Evolutionary conservation across 2,329 filamentous ascomycete genomes (phyloP), one percentile per base, ranked within the genome.

Genomic region (Arthroderma sp.): DNA sequence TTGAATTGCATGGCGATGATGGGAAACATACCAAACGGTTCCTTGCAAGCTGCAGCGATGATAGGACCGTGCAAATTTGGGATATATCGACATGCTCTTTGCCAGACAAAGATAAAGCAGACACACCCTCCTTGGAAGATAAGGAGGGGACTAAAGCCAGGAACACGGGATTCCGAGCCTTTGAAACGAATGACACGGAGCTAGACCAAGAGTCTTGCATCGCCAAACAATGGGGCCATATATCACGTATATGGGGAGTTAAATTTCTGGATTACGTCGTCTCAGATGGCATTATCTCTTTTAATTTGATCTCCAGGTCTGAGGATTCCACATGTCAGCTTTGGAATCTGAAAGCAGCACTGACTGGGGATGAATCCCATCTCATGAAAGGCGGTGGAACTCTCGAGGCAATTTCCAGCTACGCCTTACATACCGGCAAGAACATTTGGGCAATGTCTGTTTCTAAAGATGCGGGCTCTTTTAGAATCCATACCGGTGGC

Each of bases 11-110:
- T 1, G 15, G 15, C 15, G 15, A 22, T 22, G 60, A 65, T 9
- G 54, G 50, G 10, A 67, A 66, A 0, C 58, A 56, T 5, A 58
- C 58, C 15, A 66, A 68, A 28, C 72, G 83, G 42, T 62, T 94
- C n/a, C 70, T 98, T 31, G 84, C 82, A 9, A 95, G 85, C 55
- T 98, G 91, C 60, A 96, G 89, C 57, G 91, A 98, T 58, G 91
- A 98, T 63, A 75, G 91, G 42, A 94, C 87, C 0, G 78, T 98
- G 22, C 74, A 85, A 9, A 66, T 96, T 1, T 96, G 91, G 89
- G 78, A 94, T 57, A 77, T 95, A 45, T 50, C 49, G 5, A 79
- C 80, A 0, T 71, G 78, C 45, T 67, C 69, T 33, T 57, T 58
- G 4, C 48, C 60, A 56, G 57, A 1, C 62, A 59, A 42, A 50